Percentiles rank a stretch among this genome's conserved stretches.
phyloP scores from a whole-genome alignment of 2,329 filamentous ascomycete genomes.

The Nemania diffusa region DNA sequence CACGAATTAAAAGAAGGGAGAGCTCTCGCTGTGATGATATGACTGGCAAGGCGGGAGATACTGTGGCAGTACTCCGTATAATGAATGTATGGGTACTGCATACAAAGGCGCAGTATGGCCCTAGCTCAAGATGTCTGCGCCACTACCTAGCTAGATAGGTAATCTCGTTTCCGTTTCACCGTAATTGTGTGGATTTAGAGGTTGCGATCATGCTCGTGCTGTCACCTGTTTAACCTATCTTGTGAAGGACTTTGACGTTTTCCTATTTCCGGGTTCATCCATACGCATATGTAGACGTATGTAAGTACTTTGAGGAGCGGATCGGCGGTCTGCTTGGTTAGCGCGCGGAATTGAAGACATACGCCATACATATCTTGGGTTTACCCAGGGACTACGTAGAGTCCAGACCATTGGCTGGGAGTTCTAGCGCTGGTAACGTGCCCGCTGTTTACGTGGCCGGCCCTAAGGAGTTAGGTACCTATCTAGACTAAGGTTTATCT shows the following conservation, averaged over 20 bases:
- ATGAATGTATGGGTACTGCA: too few relatives aligned
- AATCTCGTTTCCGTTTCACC: slow-evolving; percentile 21
- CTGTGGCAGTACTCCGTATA: neutral
- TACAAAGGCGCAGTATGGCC: too few relatives aligned
- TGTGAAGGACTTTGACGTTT: neutral
- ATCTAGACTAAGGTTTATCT: neutral
- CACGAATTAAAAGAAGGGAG: neutral
- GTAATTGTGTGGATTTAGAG: neutral
- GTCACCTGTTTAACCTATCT: too few relatives aligned
- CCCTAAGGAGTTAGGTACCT: neutral
- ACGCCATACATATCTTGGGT: neutral
- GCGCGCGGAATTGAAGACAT: neutral
- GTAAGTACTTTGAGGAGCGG: neutral
- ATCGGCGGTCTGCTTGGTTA: neutral
- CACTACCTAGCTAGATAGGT: neutral
- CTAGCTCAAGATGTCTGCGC: neutral
- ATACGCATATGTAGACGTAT: neutral
- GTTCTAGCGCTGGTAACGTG: neutral
- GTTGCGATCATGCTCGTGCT: neutral
- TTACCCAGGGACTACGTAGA: too few relatives aligned
- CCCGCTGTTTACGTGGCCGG: neutral
- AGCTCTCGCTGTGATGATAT: slow-evolving; percentile 4
- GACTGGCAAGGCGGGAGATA: neutral
- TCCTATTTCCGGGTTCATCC: slow-evolving; percentile 16
- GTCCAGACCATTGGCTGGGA: slow-evolving; percentile 18